phyloP scores from a whole-genome alignment of 176 grass and related monocot genomes.

The Lolium perenne region DNA sequence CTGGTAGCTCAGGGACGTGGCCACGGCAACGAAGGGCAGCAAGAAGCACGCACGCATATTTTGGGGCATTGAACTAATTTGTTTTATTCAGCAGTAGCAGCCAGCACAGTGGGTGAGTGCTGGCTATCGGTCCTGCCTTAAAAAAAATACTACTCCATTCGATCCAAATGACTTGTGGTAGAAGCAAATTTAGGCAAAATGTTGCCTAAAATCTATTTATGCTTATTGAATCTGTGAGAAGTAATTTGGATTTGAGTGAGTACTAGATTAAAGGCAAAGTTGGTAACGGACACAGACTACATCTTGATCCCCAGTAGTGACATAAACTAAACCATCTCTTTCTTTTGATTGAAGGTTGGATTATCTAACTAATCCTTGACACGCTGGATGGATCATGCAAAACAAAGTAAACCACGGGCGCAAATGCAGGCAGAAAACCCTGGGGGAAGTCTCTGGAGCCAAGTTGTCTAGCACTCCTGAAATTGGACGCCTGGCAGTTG shows the following conservation, averaged over 20 bases:
- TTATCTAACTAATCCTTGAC: neutral
- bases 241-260: too few relatives aligned
- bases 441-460: neutral
- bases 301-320: neutral
- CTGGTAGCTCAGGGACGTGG: neutral
- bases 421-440: neutral
- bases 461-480: neutral
- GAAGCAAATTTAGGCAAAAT: too few relatives aligned
- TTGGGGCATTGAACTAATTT: neutral
- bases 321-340: neutral
- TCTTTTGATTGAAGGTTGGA: neutral
- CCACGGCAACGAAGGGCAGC: neutral
- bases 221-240: too few relatives aligned
- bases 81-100: neutral
- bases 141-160: neutral
- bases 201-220: too few relatives aligned
- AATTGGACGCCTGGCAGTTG: neutral
- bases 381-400: neutral
- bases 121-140: neutral
- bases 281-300: neutral
- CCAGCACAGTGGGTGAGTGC: neutral
- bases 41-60: neutral
- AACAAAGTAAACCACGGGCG: neutral
- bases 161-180: too few relatives aligned
- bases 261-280: neutral